Evolutionary conservation across 768 basidiomycete species (phyloP).

Genomic region (Strobilomyces echinocephalus): DNA sequence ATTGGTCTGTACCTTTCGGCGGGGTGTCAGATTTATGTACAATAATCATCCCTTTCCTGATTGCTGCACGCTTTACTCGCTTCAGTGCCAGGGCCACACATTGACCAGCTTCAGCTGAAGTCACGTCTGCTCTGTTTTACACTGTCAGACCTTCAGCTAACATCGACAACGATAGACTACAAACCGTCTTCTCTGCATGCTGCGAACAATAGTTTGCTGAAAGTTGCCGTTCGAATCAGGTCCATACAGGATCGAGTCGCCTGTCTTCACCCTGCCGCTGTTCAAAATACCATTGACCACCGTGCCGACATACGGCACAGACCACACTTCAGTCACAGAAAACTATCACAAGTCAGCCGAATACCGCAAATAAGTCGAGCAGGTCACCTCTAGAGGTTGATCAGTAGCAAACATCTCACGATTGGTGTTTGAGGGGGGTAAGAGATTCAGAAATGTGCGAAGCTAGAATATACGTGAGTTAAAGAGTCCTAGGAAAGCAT

Average conservation of each 20-base stretch:
- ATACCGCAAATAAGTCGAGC: not conserved
- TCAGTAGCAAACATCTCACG: slow-evolving; percentile 74
- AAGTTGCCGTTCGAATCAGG: slow-evolving; percentile 93
- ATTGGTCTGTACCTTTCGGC: slow-evolving; percentile 55
- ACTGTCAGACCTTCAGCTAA: slow-evolving; percentile 2
- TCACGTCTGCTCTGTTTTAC: slow-evolving; percentile 63
- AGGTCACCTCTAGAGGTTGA: slow-evolving; percentile 69
- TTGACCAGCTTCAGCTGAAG: slow-evolving; percentile 89
- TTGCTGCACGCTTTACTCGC: slow-evolving; percentile 70
- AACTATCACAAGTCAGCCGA: slow-evolving; percentile 44
- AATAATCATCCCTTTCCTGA: slow-evolving; percentile 94
- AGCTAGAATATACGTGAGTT: slow-evolving; percentile 42
- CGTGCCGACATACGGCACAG: slow-evolving; percentile 80
- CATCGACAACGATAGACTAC: slow-evolving; percentile 12
- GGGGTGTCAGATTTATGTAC: slow-evolving; percentile 73
- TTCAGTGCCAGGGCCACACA: slow-evolving; percentile 92
- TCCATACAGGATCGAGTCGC: slow-evolving; percentile 79
- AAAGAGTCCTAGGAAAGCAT: not conserved
- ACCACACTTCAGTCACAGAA: slow-evolving; percentile 84
- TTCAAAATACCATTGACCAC: slow-evolving; percentile 84
- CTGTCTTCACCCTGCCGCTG: slow-evolving; percentile 66
- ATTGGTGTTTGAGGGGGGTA: slow-evolving; percentile 85
- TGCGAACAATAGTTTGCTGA: slow-evolving; percentile 73
- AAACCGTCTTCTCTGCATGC: slow-evolving; percentile 90
- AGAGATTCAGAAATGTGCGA: slow-evolving; percentile 84